Evolutionary conservation across 2,329 filamentous ascomycete genomes (phyloP).

Genomic region (Nemania abortiva): DNA sequence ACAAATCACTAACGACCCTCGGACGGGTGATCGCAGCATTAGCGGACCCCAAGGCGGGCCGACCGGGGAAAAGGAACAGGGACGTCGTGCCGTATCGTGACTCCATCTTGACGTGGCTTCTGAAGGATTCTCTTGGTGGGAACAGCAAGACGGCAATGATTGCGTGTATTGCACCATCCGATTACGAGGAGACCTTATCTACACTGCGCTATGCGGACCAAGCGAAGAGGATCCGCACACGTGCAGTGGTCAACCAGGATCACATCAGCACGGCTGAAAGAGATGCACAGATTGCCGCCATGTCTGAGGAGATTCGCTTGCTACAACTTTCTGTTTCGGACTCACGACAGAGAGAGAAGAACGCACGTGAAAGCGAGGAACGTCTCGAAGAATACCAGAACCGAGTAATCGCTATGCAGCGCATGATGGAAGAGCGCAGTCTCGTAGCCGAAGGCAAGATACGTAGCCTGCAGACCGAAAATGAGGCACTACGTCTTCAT

Average conservation of each 20-base stretch:
- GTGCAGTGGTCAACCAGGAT: conserved; percentile 95
- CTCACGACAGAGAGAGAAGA: conserved; percentile 76
- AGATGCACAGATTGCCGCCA: conserved; percentile 91
- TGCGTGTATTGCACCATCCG: conserved; percentile 92
- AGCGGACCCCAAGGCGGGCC: conserved; percentile 72
- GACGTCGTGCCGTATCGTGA: conserved; percentile 90
- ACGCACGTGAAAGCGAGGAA: conserved; percentile 79
- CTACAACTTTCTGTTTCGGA: conserved; percentile 82
- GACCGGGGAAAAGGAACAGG: conserved; percentile 63
- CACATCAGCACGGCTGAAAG: conserved; percentile 91
- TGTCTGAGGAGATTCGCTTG: conserved; percentile 92
- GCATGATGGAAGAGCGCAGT: conserved; percentile 93
- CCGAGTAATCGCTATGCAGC: conserved; percentile 89
- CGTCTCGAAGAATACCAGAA: conserved; percentile 94
- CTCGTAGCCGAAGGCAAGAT: conserved; percentile 96
- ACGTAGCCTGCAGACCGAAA: conserved; percentile 87
- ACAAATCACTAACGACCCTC: conserved; percentile 96
- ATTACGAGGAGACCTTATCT: conserved; percentile 97
- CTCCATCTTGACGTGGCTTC: conserved; percentile 83
- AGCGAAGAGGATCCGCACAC: conserved; percentile 95
- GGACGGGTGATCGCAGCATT: conserved; percentile 95
- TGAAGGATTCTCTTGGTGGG: conserved; percentile 95
- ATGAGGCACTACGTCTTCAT: conserved; percentile 88
- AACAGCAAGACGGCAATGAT: conserved; percentile 99
- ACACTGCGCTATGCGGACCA: conserved; percentile 97